phyloP scores from a whole-genome alignment of 2,329 filamentous ascomycete species.

The Ambrosiella beaveri region DNA sequence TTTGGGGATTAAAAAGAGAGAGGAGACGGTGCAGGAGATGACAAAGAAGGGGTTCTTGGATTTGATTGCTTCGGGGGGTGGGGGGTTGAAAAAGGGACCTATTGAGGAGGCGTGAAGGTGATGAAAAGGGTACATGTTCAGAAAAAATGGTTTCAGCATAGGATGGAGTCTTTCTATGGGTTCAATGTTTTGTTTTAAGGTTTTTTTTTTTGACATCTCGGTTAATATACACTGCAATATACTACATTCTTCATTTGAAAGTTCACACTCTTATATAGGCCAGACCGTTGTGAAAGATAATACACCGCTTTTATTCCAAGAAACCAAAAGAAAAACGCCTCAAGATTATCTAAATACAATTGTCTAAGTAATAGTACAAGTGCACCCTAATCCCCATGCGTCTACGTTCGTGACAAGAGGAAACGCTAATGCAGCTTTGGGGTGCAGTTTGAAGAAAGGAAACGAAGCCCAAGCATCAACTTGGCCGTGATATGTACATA shows the following conservation, averaged over 20 bases:
- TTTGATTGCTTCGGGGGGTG: conserved; percentile 54
- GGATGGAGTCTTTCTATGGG: neutral
- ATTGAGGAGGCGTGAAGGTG: conserved; percentile 36
- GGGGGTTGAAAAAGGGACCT: conserved; percentile 39
- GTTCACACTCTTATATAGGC: neutral
- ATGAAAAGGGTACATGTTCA: neutral
- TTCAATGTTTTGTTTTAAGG: neutral
- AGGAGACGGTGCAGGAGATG: conserved; percentile 88
- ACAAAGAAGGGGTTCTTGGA: conserved; percentile 94
- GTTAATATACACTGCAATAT: neutral
- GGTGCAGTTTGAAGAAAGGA: neutral
- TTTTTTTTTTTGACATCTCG: neutral
- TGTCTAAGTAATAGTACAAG: conserved; percentile 12
- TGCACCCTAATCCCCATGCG: neutral
- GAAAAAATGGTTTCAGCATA: neutral
- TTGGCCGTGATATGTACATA: neutral
- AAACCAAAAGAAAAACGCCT: conserved; percentile 1
- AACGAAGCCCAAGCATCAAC: neutral
- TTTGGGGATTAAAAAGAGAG: conserved; percentile 60
- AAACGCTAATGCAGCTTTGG: neutral
- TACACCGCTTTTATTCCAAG: neutral
- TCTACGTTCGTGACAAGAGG: neutral
- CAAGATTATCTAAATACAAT: conserved; percentile 6
- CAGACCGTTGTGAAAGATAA: neutral
- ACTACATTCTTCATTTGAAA: neutral